Evolutionary conservation across 2,329 filamentous ascomycete genomes (phyloP).

Genomic region (Fusarium bulbicola): DNA sequence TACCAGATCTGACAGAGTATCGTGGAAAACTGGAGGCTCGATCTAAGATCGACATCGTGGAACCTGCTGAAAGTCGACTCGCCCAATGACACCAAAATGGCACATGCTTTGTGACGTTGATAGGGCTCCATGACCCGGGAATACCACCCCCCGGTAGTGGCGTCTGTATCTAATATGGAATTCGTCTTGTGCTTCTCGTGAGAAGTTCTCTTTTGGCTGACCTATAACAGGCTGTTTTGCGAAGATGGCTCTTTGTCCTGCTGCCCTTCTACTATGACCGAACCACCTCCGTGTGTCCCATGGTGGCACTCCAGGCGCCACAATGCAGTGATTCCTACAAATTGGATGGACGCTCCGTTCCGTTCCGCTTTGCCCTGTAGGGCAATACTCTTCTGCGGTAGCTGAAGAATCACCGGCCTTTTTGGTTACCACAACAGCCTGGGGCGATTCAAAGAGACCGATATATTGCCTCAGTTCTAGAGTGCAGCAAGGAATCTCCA

Average conservation of each 20-base stretch:
- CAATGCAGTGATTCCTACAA: background rate
- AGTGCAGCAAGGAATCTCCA: background rate
- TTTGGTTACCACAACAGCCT: background rate
- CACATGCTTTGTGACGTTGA: slow-evolving; percentile 23
- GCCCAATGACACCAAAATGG: background rate
- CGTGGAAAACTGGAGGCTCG: background rate
- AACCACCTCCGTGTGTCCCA: background rate
- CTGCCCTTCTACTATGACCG: background rate
- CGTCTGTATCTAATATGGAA: background rate
- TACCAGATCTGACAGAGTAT: slow-evolving; percentile 1
- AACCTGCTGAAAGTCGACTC: background rate
- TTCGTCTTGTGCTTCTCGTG: background rate
- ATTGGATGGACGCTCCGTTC: slow-evolving; percentile 1
- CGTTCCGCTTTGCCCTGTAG: background rate
- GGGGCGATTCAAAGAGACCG: background rate
- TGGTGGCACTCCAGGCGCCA: background rate
- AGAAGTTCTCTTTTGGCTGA: background rate
- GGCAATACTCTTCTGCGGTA: background rate
- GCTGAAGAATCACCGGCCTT: background rate
- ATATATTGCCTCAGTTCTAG: background rate
- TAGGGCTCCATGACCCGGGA: slow-evolving; percentile 6
- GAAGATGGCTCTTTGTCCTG: background rate
- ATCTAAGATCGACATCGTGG: background rate
- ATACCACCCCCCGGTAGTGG: background rate
- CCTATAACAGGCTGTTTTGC: slow-evolving; percentile 7